Conservation (phyloP, 108 stramenopile genomes). For the Stephanodiscus minutulus region DNA sequence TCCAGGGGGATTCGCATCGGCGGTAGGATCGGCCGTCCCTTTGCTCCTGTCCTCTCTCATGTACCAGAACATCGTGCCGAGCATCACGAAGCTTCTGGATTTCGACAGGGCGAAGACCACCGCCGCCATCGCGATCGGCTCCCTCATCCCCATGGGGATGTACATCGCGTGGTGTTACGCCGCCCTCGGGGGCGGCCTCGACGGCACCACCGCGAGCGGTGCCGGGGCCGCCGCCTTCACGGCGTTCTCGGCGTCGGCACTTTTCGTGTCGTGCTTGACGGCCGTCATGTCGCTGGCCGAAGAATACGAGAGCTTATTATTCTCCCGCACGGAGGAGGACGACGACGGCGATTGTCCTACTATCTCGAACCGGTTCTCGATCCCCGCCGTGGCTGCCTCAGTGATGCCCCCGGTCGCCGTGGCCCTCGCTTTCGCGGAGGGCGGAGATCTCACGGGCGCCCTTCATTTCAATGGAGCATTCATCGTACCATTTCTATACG, state of each 20-base stretch:
- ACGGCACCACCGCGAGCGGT: constrained; percentile 23
- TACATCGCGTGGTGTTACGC: constrained; percentile 77
- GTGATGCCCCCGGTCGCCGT: constrained; percentile 33
- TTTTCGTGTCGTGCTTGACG: constrained; percentile 64
- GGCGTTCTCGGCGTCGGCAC: constrained; percentile 58
- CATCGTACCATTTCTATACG: constrained; percentile 43
- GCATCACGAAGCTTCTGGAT: constrained; percentile 62
- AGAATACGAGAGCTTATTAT: constrained; percentile 57
- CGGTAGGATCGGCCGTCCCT: constrained; percentile 47
- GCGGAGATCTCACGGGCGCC: constrained; percentile 35
- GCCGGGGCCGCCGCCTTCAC: constrained; percentile 50
- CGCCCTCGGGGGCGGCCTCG: constrained; percentile 60
- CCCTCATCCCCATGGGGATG: constrained; percentile 64
- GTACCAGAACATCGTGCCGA: constrained; percentile 84
- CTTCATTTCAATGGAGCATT: constrained; percentile 39
- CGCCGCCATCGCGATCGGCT: constrained; percentile 62
- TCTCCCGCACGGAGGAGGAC: constrained; percentile 6
- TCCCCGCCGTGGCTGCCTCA: constrained; percentile 25
- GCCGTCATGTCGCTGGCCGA: constrained; percentile 62
- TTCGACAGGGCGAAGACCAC: constrained; percentile 64
- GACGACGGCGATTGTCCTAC: constrained; percentile 13
- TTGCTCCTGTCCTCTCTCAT: constrained; percentile 59
- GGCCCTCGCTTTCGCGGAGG: constrained; percentile 18
- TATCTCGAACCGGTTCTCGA: constrained; percentile 26
- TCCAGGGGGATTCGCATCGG: constrained; percentile 17